Conservation (phyloP, 495 filamentous ascomycete species). For the Aspergillus kassunensis region DNA sequence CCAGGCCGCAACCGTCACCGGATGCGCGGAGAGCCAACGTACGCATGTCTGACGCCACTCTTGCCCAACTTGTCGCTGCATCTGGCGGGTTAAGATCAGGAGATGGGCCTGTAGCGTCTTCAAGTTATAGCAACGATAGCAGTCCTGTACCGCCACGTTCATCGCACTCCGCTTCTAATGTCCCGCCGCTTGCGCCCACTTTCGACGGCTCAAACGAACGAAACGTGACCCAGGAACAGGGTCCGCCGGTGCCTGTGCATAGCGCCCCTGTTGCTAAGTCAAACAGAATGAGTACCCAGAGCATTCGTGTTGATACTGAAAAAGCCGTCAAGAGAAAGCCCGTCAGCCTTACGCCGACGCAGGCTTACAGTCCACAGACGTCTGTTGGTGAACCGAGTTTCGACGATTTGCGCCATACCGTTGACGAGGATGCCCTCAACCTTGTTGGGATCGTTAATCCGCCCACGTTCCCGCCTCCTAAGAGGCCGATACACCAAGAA, state of each 20-base stretch:
- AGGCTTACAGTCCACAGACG: conserved; percentile 6
- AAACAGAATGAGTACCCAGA: conserved; percentile 32
- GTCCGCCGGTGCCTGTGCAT: conserved; percentile 19
- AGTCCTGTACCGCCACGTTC: conserved; percentile 3
- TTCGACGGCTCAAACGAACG: background rate
- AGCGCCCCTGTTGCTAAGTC: conserved; percentile 22
- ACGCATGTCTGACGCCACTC: conserved; percentile 74
- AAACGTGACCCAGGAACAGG: conserved; percentile 14
- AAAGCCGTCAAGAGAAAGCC: conserved; percentile 61
- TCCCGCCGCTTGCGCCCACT: background rate
- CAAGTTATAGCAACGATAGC: conserved; percentile 21
- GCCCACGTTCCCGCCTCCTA: conserved; percentile 29
- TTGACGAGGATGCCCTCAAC: conserved; percentile 63
- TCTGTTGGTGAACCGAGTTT: conserved; percentile 46
- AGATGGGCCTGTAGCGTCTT: conserved; percentile 32
- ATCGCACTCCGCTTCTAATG: background rate
- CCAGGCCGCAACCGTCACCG: conserved; percentile 65
- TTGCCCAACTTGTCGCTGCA: conserved; percentile 69
- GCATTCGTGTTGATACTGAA: conserved; percentile 36
- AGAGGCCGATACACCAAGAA: conserved; percentile 27
- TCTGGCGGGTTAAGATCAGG: conserved; percentile 41
- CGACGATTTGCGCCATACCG: conserved; percentile 60
- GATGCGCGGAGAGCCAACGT: conserved; percentile 74
- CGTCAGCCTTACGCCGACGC: conserved; percentile 41
- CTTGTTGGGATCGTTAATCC: conserved; percentile 33